Percentiles rank a stretch among this genome's conserved stretches.
Evolutionary conservation across 805 yeast species (phyloP).

Genomic region (Spathaspora girioi): DNA sequence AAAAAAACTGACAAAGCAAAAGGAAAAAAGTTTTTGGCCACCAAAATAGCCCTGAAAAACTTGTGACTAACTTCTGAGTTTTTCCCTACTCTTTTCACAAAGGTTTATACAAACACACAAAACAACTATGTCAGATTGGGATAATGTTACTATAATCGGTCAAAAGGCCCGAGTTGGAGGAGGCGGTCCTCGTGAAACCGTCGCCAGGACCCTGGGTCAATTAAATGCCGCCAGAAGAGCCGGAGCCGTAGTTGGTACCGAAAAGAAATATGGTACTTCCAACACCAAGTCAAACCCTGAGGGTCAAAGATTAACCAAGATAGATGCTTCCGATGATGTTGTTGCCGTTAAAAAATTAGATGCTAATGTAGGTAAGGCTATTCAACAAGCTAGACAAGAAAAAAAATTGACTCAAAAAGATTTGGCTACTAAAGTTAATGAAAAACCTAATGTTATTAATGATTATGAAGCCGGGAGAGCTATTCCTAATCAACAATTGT

Average conservation of each 20-base stretch:
- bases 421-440: constrained; percentile 90
- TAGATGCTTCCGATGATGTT: constrained; percentile 91
- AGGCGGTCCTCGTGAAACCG: constrained; percentile 81
- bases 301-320: constrained; percentile 91
- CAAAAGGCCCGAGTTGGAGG: constrained; percentile 84
- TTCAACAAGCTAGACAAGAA: constrained; percentile 80
- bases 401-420: constrained; percentile 93
- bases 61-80: not conserved
- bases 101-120: not conserved
- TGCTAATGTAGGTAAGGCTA: constrained; percentile 79
- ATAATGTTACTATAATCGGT: constrained; percentile 84
- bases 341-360: constrained; percentile 90
- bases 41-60: not conserved
- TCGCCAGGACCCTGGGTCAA: constrained; percentile 73
- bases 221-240: constrained; percentile 92
- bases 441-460: constrained; percentile 91
- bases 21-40: not conserved
- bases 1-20: not conserved
- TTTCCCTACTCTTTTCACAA: not conserved
- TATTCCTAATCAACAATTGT: constrained; percentile 90
- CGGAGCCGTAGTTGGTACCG: constrained; percentile 86
- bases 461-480: constrained; percentile 98
- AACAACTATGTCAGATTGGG: constrained; percentile 72
- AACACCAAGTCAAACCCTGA: constrained; percentile 70
- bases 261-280: constrained; percentile 76